Percentiles rank a stretch among this genome's conserved stretches.
These are phyloP conservation scores for Massarina eburnea DNA, from an alignment of 2,329 filamentous ascomycete genomes.

Conservation along the genomic window DNA sequence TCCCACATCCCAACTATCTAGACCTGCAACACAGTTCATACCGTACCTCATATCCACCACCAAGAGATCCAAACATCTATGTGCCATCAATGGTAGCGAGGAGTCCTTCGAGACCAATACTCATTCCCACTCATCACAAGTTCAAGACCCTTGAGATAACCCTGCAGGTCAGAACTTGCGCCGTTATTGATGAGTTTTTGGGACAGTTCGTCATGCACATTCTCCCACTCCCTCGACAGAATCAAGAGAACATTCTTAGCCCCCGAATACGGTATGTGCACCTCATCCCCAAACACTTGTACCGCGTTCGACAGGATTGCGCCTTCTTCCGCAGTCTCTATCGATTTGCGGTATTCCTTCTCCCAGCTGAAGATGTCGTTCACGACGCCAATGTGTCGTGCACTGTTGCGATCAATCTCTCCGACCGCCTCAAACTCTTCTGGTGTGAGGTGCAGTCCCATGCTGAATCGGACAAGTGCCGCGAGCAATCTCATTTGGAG, in stretches of 20 bases:
- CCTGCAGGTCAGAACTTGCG: background rate
- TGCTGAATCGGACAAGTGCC: slow-evolving; percentile 46
- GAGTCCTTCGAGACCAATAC: slow-evolving; percentile 32
- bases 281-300: slow-evolving; percentile 27
- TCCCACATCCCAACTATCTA: no score
- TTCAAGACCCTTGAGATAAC: slow-evolving; percentile 39
- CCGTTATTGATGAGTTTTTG: background rate
- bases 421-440: slow-evolving; percentile 26
- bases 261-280: slow-evolving; percentile 18
- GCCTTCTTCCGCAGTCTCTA: slow-evolving; percentile 25
- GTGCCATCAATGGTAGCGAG: no score
- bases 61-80: no score
- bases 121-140: slow-evolving; percentile 41
- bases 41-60: no score
- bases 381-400: slow-evolving; percentile 45
- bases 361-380: slow-evolving; percentile 49
- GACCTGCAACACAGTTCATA: no score
- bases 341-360: slow-evolving; percentile 37
- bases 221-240: slow-evolving; percentile 40
- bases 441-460: slow-evolving; percentile 30
- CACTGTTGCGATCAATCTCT: slow-evolving; percentile 38
- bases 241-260: slow-evolving; percentile 34
- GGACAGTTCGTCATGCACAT: slow-evolving; percentile 17
- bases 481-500: slow-evolving; percentile 37
- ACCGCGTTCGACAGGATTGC: slow-evolving; percentile 36